Conservation (phyloP, 2,329 filamentous ascomycete genomes). For the Thielaviopsis ethacetica region DNA sequence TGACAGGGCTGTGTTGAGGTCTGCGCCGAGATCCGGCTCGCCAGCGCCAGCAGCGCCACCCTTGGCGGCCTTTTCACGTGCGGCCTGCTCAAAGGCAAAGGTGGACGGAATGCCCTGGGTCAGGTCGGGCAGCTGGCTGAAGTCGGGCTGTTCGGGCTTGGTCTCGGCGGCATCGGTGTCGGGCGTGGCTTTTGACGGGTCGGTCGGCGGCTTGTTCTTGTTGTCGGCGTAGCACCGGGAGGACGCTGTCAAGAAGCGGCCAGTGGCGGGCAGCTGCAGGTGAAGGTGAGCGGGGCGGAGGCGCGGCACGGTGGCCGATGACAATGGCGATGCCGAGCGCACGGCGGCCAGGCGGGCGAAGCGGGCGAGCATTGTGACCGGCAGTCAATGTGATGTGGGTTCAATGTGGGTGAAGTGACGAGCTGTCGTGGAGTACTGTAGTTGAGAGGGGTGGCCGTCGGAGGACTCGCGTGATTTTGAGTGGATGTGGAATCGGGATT, state of each 20-base stretch:
- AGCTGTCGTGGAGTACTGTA: not conserved
- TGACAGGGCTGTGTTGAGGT: slow-evolving; percentile 16
- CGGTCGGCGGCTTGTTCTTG: not conserved
- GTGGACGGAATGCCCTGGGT: slow-evolving; percentile 93
- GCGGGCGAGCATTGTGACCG: not conserved
- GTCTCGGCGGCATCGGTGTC: not conserved
- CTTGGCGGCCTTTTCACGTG: slow-evolving; percentile 5
- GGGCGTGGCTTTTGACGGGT: not conserved
- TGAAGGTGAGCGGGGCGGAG: not conserved
- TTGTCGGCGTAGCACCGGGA: not conserved
- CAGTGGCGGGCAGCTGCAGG: not conserved
- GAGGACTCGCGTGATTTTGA: not conserved
- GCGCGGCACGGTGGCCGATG: not conserved
- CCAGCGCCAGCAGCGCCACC: slow-evolving; percentile 21
- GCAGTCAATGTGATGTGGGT: not conserved
- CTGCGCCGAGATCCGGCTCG: slow-evolving; percentile 17
- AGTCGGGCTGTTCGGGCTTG: slow-evolving; percentile 18
- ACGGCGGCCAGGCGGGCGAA: not conserved
- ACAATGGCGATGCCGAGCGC: not conserved
- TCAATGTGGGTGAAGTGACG: not conserved
- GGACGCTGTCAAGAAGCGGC: not conserved
- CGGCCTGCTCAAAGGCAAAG: slow-evolving; percentile 55
- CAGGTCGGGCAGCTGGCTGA: slow-evolving; percentile 67
- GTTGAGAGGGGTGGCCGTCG: too few species aligned
- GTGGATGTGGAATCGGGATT: not conserved